phyloP scores from a whole-genome alignment of 495 filamentous ascomycete species.

The Monascus purpureus region DNA sequence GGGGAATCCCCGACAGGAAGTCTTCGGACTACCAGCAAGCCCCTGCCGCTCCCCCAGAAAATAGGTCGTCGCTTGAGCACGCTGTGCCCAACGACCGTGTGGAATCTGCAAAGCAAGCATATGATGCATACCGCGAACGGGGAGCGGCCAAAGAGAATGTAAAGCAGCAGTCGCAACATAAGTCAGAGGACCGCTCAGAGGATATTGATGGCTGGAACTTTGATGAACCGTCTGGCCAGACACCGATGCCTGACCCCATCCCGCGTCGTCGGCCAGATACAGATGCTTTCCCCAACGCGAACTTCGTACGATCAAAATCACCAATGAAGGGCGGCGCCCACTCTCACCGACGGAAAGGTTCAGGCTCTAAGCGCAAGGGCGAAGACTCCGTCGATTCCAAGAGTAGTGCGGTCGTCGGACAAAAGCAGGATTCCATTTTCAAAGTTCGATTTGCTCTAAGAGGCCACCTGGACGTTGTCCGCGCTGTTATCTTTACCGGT shows the following conservation, averaged over 20 bases:
- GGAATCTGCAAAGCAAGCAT: conserved; percentile 41
- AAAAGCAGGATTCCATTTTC: conserved; percentile 55
- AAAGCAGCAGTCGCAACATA: conserved; percentile 12
- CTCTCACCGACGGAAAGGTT: conserved; percentile 72
- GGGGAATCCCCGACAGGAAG: conserved; percentile 24
- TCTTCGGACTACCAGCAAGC: conserved; percentile 23
- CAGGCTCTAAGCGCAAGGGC: conserved; percentile 49
- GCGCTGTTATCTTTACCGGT: conserved; percentile 89
- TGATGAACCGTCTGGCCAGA: conserved; percentile 44
- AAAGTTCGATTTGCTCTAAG: conserved; percentile 85
- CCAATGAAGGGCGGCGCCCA: conserved; percentile 51
- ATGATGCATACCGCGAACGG: conserved; percentile 39
- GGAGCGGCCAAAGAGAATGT: conserved; percentile 24
- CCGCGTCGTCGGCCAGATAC: conserved; percentile 60
- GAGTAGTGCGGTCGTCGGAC: conserved; percentile 19
- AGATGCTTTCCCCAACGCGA: conserved; percentile 72
- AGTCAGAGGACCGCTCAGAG: conserved; percentile 21
- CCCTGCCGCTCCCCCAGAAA: conserved; percentile 23
- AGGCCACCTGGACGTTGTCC: conserved; percentile 85
- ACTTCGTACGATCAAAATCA: conserved; percentile 61
- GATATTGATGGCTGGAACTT: conserved; percentile 88
- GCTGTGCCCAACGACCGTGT: conserved; percentile 38
- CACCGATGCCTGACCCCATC: conserved; percentile 32
- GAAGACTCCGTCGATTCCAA: conserved; percentile 35
- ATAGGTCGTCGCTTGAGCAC: conserved; percentile 23